These are phyloP conservation scores for Sclerotinia minor DNA, from an alignment of 2,329 filamentous ascomycete genomes.

Conservation along the genomic window DNA sequence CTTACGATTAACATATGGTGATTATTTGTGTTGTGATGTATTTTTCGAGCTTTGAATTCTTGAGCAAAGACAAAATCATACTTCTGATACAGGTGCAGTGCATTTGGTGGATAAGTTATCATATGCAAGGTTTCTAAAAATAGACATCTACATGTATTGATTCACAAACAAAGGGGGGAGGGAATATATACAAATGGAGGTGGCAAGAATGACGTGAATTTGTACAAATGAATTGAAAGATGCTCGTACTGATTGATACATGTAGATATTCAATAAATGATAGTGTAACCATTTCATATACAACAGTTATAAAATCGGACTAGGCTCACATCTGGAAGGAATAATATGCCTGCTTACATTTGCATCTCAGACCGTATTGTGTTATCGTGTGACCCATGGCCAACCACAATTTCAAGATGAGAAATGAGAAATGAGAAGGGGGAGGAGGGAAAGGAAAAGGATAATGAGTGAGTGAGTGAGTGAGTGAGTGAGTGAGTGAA, in stretches of 20 bases:
- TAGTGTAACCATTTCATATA: not conserved
- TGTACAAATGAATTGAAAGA: not conserved
- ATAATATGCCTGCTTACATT: not conserved
- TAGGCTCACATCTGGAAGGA: not conserved
- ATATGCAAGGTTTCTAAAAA: conserved; percentile 3
- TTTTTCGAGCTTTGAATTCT: not conserved
- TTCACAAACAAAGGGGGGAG: not conserved
- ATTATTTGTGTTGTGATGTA: not conserved
- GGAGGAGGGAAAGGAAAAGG: not conserved
- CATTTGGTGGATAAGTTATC: conserved; percentile 2
- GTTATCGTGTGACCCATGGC: conserved; percentile 14
- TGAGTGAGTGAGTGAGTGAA: not conserved
- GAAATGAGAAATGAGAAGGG: conserved; percentile 5
- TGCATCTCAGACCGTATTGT: conserved; percentile 7
- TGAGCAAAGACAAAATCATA: not conserved
- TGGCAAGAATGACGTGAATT: not conserved
- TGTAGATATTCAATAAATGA: not conserved
- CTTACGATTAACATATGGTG: not conserved
- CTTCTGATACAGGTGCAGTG: not conserved
- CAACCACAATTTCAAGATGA: not conserved
- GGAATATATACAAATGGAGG: not conserved
- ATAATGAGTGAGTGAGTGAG: too few relatives aligned
- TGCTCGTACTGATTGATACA: not conserved
- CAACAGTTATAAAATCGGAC: not conserved
- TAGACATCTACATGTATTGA: conserved; percentile 4